Percentiles rank a stretch among this genome's conserved stretches.
Evolutionary conservation across 2,329 filamentous ascomycete genomes (phyloP).

Genomic region (Diaporthe citriasiana): DNA sequence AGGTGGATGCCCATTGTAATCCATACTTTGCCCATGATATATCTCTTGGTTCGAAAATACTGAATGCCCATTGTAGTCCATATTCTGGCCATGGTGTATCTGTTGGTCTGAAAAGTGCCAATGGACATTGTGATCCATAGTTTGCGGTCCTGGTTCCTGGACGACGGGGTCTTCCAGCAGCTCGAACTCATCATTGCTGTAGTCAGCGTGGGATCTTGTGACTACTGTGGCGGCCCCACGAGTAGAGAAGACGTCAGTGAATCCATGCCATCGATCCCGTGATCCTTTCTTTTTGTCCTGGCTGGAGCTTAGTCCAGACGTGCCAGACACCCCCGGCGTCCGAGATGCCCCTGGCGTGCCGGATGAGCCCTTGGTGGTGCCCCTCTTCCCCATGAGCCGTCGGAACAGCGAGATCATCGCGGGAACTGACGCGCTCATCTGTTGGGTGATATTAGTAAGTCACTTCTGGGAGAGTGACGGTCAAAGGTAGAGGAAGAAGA

Average conservation of each 20-base stretch:
- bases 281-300: background rate
- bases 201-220: background rate
- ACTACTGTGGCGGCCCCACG: background rate
- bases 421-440: background rate
- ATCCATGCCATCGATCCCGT: background rate
- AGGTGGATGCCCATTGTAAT: background rate
- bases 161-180: background rate
- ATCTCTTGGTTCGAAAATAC: background rate
- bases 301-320: background rate
- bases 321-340: background rate
- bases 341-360: background rate
- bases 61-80: background rate
- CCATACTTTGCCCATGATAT: background rate
- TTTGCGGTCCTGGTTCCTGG: background rate
- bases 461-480: background rate
- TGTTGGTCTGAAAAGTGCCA: background rate
- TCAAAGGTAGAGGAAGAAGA: background rate
- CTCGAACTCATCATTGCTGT: conserved; percentile 10
- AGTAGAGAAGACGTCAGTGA: background rate
- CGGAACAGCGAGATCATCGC: background rate
- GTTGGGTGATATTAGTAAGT: background rate
- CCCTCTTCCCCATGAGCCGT: background rate
- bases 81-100: no score
- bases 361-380: background rate
- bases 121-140: background rate